A percentile compares a stretch with the other conserved stretches of the same genome.
These are phyloP conservation scores for Salvia miltiorrhiza DNA, from an alignment of 257 asterid genomes.

Conservation along the genomic window DNA sequence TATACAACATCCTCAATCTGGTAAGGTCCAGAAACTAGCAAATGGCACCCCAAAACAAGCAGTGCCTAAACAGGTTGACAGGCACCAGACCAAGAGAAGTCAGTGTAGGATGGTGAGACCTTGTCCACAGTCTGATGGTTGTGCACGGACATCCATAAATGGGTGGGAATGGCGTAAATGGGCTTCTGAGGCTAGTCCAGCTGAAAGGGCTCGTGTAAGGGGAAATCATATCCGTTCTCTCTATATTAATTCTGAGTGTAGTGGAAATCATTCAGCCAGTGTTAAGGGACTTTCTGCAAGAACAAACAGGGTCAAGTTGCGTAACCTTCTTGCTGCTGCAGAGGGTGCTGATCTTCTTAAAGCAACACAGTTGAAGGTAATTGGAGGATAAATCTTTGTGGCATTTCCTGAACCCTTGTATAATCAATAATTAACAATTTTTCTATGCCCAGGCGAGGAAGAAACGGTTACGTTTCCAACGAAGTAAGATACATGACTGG, in stretches of 20 bases:
- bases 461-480: slow-evolving; percentile 82
- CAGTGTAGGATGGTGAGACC: slow-evolving; percentile 36
- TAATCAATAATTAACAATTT: slow-evolving; percentile 13
- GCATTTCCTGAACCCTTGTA: not conserved
- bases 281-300: slow-evolving; percentile 89
- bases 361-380: slow-evolving; percentile 92
- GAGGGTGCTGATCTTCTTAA: slow-evolving; percentile 99
- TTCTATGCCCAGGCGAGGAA: slow-evolving; percentile 74
- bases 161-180: slow-evolving; percentile 99
- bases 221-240: slow-evolving; percentile 49
- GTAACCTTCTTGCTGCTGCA: slow-evolving; percentile 96
- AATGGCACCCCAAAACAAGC: slow-evolving; percentile 42
- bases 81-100: slow-evolving; percentile 33
- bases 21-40: slow-evolving; percentile 48
- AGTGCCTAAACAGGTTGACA: slow-evolving; percentile 30
- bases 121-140: slow-evolving; percentile 75
- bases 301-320: slow-evolving; percentile 90
- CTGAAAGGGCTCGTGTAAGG: slow-evolving; percentile 71
- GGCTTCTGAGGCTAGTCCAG: slow-evolving; percentile 75
- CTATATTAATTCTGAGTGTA: slow-evolving; percentile 37
- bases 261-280: slow-evolving; percentile 48
- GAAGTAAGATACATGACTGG: slow-evolving; percentile 98
- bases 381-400: slow-evolving; percentile 18
- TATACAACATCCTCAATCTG: slow-evolving; percentile 37
- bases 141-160: slow-evolving; percentile 83